Evolutionary conservation across 2,329 filamentous ascomycete genomes (phyloP), one percentile per base, ranked within the genome.

Genomic region (Chalaropsis thielavioides): DNA sequence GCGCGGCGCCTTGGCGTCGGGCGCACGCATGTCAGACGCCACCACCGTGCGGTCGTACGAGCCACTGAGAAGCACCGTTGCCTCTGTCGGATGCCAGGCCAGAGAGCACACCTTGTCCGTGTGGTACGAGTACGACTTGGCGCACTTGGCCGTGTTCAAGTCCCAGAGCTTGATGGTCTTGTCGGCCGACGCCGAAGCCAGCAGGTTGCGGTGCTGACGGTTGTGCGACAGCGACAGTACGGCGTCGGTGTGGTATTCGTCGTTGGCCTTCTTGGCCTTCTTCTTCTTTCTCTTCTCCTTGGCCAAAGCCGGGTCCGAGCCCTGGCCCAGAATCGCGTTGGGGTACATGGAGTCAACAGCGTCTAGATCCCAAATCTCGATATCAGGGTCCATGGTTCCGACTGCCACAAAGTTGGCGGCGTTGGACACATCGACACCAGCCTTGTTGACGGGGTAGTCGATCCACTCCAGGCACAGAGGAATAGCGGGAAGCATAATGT

Each of bases 121-220:
- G 77, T 99, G 94, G 76, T 95, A 90, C 17, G 84, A 82, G 80
- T 99, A 99, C 56, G 92, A 96, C 78, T 96, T 94, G 71, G 94
- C 94, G 75, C 91, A 96, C 75, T 87, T 91, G 68, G 89, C 83
- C 2, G 90, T 96, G 78, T 91, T 89, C 68, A 99, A 79, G 74
- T 99, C 94, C 94, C 94, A 99, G 22, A 99, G 83, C 79, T 99
- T 99, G 72, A 97, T 86, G 2, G 94, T 99, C 78, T 92, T 91
- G 78, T 99, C 94, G 22, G 94, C 94, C 0, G 94, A 99, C 1
- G 89, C 90, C 0, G 92, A 97, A 13, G 94, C 94, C 58, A 99
- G 83, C 66, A 99, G 82, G 74, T 97, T 97, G 69, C 92, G 86
- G 77, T 99, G 92, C 72, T 92, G 87, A 71, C 92, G 83, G 79